Evolutionary conservation across 2,329 filamentous ascomycete genomes (phyloP), one percentile per base, ranked within the genome.

Genomic region (Aspergillus phoenicis): DNA sequence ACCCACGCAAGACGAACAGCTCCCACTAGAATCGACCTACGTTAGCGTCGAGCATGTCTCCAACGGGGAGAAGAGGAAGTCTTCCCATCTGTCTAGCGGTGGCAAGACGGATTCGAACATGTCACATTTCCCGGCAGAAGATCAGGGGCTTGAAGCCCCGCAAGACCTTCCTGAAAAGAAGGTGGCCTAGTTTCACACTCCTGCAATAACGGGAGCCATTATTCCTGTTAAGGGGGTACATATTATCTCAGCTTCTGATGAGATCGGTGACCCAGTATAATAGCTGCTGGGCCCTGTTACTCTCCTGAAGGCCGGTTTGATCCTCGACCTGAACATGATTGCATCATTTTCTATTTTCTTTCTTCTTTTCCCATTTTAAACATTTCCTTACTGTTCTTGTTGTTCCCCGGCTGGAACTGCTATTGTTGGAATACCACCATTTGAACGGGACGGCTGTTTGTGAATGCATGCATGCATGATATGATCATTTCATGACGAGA

Each of bases 31-130:
- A 52, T 39, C 63, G 39, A 52, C 59, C 24, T 60, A 64, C 52
- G 47, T 51, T 6, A 30, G n/a, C 10, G 47, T 51, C 26, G 54
- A 58, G 48, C 62, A 64, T 60, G 70, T 66, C 53, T 62, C 54
- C 43, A 68, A 67, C 60, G 69, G 65, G 52, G 64, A 69, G 33
- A 72, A 74, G 17, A 36, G 26, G 54, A 75, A 77, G 56, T 73
- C 17, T 26, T 33, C 51, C 15, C 47, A 22, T 24, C 30, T 26
- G 26, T 33, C 39, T 22, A 56, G 51, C 38, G 24, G 80, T 26
- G 79, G 82, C 53, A 56, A 84, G 62, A 73, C 83, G 5, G 77
- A 82, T 63, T 78, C 77, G 47, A 60, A 62, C 57, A 28, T 51
- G 24, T 61, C 61, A 58, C 53, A 60, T 53, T 52, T 57, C 15